phyloP scores from a whole-genome alignment of 2,329 filamentous ascomycete genomes.

The Epichloe bromicola region DNA sequence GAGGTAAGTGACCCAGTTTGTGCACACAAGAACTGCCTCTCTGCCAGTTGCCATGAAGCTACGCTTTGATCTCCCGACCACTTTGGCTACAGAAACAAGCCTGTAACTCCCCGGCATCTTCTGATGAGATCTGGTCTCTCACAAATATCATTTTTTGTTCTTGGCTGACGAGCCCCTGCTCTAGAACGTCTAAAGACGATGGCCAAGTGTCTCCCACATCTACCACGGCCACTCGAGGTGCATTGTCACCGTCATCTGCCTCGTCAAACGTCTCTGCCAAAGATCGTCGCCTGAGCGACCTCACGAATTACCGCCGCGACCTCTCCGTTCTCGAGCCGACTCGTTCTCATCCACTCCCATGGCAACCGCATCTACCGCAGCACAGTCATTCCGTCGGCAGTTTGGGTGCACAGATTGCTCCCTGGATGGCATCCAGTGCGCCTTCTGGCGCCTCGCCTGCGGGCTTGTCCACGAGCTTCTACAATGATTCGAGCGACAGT shows the following conservation, averaged over 20 bases:
- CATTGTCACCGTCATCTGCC: conserved; percentile 33
- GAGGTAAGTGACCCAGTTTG: conserved; percentile 18
- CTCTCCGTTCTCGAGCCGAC: conserved; percentile 53
- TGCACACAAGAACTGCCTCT: background rate
- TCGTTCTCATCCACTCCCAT: conserved; percentile 31
- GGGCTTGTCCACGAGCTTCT: conserved; percentile 46
- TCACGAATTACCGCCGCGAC: conserved; percentile 60
- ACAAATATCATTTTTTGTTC: background rate
- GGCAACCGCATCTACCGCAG: conserved; percentile 43
- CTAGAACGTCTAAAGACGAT: conserved; percentile 20
- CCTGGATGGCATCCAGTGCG: conserved; percentile 41
- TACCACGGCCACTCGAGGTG: conserved; percentile 28
- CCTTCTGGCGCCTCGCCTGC: conserved; percentile 21
- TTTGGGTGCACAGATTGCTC: conserved; percentile 38
- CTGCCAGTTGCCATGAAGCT: background rate
- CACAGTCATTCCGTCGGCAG: conserved; percentile 34
- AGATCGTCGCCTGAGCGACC: conserved; percentile 46
- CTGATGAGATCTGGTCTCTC: background rate
- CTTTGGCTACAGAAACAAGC: background rate
- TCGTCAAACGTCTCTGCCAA: conserved; percentile 28
- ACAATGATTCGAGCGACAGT: conserved; percentile 64
- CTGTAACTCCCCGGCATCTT: background rate
- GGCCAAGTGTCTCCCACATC: conserved; percentile 39
- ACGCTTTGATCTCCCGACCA: background rate
- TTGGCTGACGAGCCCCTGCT: conserved; percentile 1